Percentiles rank a stretch among this genome's conserved stretches.
Conservation (phyloP, 176 grass and related monocot genomes). For the Oryza australiensis region DNA sequence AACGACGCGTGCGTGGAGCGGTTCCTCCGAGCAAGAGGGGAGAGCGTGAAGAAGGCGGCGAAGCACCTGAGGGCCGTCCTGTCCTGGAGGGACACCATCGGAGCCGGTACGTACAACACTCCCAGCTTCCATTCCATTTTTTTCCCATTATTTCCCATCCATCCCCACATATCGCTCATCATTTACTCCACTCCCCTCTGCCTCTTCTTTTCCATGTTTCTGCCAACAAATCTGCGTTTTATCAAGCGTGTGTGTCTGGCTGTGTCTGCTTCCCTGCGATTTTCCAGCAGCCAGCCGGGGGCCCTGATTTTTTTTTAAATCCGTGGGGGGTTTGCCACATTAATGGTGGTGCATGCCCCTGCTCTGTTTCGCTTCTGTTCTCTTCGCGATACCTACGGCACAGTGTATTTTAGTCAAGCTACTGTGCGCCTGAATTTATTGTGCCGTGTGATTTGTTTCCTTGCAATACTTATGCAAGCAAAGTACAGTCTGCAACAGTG, state of each 20-base stretch:
- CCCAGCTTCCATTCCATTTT: not conserved
- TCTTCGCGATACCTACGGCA: slow-evolving; percentile 37
- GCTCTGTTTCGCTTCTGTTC: not conserved
- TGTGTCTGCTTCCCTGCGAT: not conserved
- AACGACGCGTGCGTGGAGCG: slow-evolving; percentile 84
- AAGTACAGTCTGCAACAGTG: slow-evolving; percentile 40
- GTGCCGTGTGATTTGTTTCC: slow-evolving; percentile 21
- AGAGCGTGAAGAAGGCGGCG: slow-evolving; percentile 90
- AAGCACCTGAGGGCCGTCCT: slow-evolving; percentile 85
- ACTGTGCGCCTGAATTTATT: slow-evolving; percentile 38
- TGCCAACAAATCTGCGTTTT: not conserved
- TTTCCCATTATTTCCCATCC: not conserved
- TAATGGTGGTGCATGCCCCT: slow-evolving; percentile 26
- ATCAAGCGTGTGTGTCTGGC: not conserved
- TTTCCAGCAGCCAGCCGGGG: not conserved
- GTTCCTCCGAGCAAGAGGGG: slow-evolving; percentile 67
- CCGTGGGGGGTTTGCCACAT: slow-evolving; percentile 12
- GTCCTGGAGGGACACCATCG: slow-evolving; percentile 85
- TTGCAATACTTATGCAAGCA: not conserved
- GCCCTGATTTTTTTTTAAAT: slow-evolving; percentile 21
- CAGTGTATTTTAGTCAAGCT: slow-evolving; percentile 47
- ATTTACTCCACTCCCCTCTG: slow-evolving; percentile 14
- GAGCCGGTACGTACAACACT: slow-evolving; percentile 47
- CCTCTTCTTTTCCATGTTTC: not conserved
- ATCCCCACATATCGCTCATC: not conserved